These are phyloP conservation scores for Termitomyces sp. DNA, from an alignment of 768 basidiomycete genomes.

Conservation along the genomic window DNA sequence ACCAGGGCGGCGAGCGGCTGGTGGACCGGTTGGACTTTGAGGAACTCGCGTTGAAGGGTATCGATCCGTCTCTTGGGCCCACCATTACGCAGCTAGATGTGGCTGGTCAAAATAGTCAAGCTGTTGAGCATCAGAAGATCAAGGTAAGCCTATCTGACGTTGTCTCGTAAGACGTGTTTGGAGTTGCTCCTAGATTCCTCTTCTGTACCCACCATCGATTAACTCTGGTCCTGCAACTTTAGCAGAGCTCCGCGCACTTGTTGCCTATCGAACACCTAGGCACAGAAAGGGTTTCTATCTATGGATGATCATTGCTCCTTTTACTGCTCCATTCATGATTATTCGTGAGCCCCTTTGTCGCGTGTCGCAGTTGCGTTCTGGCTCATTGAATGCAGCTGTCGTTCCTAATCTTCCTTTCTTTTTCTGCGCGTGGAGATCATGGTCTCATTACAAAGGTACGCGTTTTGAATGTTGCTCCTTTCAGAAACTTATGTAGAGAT, in stretches of 20 bases:
- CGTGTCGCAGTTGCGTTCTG: neutral
- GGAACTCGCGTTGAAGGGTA: constrained; percentile 66
- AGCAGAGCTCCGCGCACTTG: constrained; percentile 43
- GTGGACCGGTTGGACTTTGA: constrained; percentile 76
- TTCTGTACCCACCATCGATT: constrained; percentile 50
- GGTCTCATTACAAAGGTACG: constrained; percentile 77
- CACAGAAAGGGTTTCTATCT: constrained; percentile 62
- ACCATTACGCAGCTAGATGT: constrained; percentile 23
- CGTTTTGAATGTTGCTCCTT: neutral
- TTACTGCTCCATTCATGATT: constrained; percentile 72
- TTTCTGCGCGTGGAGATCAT: constrained; percentile 80
- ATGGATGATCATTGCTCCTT: constrained; percentile 62
- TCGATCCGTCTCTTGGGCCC: constrained; percentile 70
- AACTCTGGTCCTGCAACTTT: constrained; percentile 27
- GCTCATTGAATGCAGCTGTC: constrained; percentile 39
- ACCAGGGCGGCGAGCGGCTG: constrained; percentile 59
- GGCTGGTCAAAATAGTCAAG: constrained; percentile 13
- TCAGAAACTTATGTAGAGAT: neutral
- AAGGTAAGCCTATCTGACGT: neutral
- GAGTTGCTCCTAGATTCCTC: constrained; percentile 46
- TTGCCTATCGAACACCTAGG: constrained; percentile 50
- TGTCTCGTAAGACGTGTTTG: neutral
- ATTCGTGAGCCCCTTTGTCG: constrained; percentile 49
- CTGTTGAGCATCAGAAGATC: constrained; percentile 13
- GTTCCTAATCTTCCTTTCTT: constrained; percentile 85